Conservation (phyloP, 495 filamentous ascomycete genomes). For the Niebla homalea region DNA sequence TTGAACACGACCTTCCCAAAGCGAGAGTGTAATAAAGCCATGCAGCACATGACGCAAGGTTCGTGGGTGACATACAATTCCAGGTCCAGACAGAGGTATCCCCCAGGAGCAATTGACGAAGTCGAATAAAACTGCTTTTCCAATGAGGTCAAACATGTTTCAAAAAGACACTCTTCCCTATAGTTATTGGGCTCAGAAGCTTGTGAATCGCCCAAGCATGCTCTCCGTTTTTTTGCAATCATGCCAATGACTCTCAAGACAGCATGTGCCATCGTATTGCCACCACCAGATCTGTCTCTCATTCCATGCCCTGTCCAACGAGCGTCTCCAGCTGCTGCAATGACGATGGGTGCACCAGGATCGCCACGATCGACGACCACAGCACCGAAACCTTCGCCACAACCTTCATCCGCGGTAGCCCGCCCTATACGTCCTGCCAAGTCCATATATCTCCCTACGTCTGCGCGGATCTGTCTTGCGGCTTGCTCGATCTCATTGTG, state of each 20-base stretch:
- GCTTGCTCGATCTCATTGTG: slow-evolving; percentile 38
- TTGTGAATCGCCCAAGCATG: neutral
- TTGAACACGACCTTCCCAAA: slow-evolving; percentile 75
- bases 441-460: slow-evolving; percentile 45
- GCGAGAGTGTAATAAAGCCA: slow-evolving; percentile 86
- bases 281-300: slow-evolving; percentile 26
- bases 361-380: slow-evolving; percentile 53
- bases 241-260: slow-evolving; percentile 79
- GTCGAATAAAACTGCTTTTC: slow-evolving; percentile 18
- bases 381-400: slow-evolving; percentile 62
- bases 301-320: slow-evolving; percentile 34
- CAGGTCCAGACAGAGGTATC: slow-evolving; percentile 87
- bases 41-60: slow-evolving; percentile 89
- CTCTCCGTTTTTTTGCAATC: slow-evolving; percentile 49
- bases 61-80: slow-evolving; percentile 90
- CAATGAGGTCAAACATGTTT: slow-evolving; percentile 29
- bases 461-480: slow-evolving; percentile 40
- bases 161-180: slow-evolving; percentile 1
- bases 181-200: neutral
- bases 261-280: slow-evolving; percentile 70
- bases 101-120: slow-evolving; percentile 30
- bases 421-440: slow-evolving; percentile 52
- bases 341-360: slow-evolving; percentile 27
- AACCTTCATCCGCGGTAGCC: slow-evolving; percentile 38
- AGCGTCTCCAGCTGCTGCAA: slow-evolving; percentile 68